Conservation (phyloP, 2,329 filamentous ascomycete species). For the Grosmannia clavigera region DNA sequence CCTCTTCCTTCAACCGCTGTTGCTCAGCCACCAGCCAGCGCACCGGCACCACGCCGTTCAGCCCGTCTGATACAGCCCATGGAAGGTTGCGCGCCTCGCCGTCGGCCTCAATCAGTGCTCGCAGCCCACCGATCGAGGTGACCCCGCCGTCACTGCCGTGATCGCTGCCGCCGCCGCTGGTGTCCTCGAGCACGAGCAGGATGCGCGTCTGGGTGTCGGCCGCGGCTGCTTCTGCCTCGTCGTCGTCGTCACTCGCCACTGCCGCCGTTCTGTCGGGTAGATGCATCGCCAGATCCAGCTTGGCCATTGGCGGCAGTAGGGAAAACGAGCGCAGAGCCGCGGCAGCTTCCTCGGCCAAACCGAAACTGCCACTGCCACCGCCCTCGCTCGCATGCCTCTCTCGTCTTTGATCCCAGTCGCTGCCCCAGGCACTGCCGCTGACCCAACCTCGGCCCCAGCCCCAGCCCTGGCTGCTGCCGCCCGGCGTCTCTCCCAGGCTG, state of each 20-base stretch:
- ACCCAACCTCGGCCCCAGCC: neutral
- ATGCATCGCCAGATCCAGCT: slow-evolving; percentile 13
- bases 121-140: slow-evolving; percentile 22
- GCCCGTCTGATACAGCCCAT: slow-evolving; percentile 19
- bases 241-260: slow-evolving; percentile 1
- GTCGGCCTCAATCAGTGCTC: slow-evolving; percentile 27
- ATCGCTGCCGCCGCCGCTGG: slow-evolving; percentile 18
- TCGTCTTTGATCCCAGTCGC: too few relatives aligned
- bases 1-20: neutral
- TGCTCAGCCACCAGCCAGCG: slow-evolving; percentile 11
- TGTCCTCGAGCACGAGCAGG: slow-evolving; percentile 22
- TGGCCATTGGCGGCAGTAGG: slow-evolving; percentile 19
- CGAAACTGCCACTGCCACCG: neutral
- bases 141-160: slow-evolving; percentile 6
- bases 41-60: slow-evolving; percentile 14
- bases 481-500: neutral
- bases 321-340: slow-evolving; percentile 17
- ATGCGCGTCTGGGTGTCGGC: slow-evolving; percentile 17
- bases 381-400: too few relatives aligned
- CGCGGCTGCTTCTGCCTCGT: slow-evolving; percentile 9
- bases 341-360: slow-evolving; percentile 6
- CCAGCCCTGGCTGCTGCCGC: neutral
- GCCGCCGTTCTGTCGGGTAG: slow-evolving; percentile 4
- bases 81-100: slow-evolving; percentile 26
- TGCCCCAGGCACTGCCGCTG: slow-evolving; percentile 2